A percentile compares a stretch with the other conserved stretches of the same genome.
phyloP scores from a whole-genome alignment of 306 rosid genomes.

The Carpinus viminea region DNA sequence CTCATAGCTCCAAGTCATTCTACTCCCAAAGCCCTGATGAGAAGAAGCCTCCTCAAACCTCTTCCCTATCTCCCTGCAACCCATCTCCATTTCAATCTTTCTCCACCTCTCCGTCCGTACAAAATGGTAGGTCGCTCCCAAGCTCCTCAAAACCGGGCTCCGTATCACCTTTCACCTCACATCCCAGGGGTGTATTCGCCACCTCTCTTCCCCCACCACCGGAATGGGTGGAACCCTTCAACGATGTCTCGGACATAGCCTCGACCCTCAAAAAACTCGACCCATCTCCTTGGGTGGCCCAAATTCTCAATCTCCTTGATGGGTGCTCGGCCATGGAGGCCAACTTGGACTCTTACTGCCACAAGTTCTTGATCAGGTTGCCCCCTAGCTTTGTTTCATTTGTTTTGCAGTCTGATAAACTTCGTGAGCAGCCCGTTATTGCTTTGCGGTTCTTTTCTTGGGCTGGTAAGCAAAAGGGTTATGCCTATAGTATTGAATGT shows the following conservation, averaged over 20 bases:
- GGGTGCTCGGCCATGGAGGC: conserved; percentile 67
- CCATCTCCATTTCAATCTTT: conserved; percentile 19
- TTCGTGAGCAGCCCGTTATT: conserved; percentile 33
- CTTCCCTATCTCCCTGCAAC: conserved; percentile 10
- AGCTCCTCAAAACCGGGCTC: conserved; percentile 24
- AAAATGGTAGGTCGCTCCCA: conserved; percentile 32
- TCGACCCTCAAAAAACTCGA: conserved; percentile 39
- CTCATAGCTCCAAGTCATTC: background rate
- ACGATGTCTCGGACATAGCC: conserved; percentile 70
- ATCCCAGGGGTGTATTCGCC: conserved; percentile 41
- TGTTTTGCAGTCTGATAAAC: conserved; percentile 47
- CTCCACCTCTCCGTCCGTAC: conserved; percentile 2
- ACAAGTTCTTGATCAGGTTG: conserved; percentile 53
- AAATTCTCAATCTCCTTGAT: conserved; percentile 61
- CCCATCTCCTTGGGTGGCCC: conserved; percentile 76
- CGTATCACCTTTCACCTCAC: conserved; percentile 11
- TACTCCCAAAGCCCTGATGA: conserved; percentile 27
- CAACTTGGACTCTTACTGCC: conserved; percentile 58
- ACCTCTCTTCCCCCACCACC: conserved; percentile 69
- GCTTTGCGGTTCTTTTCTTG: conserved; percentile 71
- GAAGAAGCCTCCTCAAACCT: conserved; percentile 35
- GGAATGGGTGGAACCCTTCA: conserved; percentile 76
- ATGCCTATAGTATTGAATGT: conserved; percentile 63
- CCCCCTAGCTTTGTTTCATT: conserved; percentile 71
- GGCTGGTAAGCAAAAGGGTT: conserved; percentile 58